Percentiles rank a stretch among this genome's conserved stretches.
Conservation (phyloP, 768 basidiomycete genomes). For the Lentinus tigrinus region DNA sequence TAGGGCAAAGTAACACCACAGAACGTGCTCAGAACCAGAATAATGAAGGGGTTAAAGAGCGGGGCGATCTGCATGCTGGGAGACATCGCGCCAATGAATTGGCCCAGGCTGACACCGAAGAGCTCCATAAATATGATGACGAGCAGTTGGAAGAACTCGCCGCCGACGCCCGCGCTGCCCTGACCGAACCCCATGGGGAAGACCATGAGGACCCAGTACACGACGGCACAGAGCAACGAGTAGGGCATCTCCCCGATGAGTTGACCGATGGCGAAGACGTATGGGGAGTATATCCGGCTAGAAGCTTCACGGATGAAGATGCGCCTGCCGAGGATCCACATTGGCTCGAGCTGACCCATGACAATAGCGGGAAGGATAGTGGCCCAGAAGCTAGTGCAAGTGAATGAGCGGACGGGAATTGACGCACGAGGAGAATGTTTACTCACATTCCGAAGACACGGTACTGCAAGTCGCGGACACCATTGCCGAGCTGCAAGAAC, state of each 20-base stretch:
- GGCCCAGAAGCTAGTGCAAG: slow-evolving; percentile 55
- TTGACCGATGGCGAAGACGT: slow-evolving; percentile 82
- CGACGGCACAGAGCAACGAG: slow-evolving; percentile 62
- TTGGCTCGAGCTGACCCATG: slow-evolving; percentile 78
- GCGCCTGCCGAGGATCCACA: slow-evolving; percentile 74
- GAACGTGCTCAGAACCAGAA: slow-evolving; percentile 65
- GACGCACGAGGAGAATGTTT: background rate
- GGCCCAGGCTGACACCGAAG: slow-evolving; percentile 72
- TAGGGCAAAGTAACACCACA: slow-evolving; percentile 81
- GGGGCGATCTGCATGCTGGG: slow-evolving; percentile 75
- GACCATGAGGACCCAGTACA: slow-evolving; percentile 78
- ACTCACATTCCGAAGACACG: slow-evolving; percentile 76
- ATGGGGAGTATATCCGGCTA: slow-evolving; percentile 83
- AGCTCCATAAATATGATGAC: slow-evolving; percentile 70
- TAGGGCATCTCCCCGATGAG: slow-evolving; percentile 81
- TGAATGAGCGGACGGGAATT: background rate
- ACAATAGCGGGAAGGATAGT: slow-evolving; percentile 70
- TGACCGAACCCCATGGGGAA: slow-evolving; percentile 69
- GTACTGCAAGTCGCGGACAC: slow-evolving; percentile 70
- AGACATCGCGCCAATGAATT: slow-evolving; percentile 71
- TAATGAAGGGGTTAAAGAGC: slow-evolving; percentile 76
- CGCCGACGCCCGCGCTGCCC: slow-evolving; percentile 56
- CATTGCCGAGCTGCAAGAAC: slow-evolving; percentile 71
- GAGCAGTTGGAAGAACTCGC: slow-evolving; percentile 71
- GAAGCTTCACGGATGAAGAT: slow-evolving; percentile 61